Conservation (phyloP, 2,329 filamentous ascomycete species). For the Pestalotiopsis sp. region DNA sequence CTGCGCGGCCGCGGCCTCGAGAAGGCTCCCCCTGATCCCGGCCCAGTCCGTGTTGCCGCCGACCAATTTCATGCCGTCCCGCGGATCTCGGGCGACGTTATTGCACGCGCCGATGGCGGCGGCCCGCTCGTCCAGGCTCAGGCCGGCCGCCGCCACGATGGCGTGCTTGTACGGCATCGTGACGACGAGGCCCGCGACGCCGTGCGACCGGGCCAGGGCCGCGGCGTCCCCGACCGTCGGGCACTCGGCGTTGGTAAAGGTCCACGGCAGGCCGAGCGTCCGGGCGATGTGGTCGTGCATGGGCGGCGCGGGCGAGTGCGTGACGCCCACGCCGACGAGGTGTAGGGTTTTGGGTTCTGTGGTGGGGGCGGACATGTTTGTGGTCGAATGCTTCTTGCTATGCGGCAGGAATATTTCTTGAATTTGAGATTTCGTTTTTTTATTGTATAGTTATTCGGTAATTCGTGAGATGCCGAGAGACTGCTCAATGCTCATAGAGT, state of each 20-base stretch:
- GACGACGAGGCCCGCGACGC: constrained; percentile 2
- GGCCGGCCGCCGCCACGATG: neutral
- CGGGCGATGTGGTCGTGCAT: constrained; percentile 3
- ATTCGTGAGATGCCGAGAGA: too few species aligned
- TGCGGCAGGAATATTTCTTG: too few species aligned
- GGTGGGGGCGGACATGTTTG: too few species aligned
- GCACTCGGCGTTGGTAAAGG: constrained; percentile 5
- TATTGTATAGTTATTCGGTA: too few species aligned
- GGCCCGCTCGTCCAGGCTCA: neutral
- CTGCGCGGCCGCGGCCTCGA: neutral
- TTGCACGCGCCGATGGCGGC: constrained; percentile 4
- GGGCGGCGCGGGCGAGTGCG: constrained; percentile 2
- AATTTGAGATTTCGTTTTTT: too few species aligned
- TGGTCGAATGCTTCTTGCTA: too few species aligned
- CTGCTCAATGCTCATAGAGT: too few species aligned
- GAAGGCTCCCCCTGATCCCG: neutral
- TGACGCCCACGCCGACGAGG: constrained; percentile 3
- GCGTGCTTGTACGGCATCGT: constrained; percentile 8
- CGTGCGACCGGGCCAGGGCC: neutral
- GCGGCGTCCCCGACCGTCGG: neutral
- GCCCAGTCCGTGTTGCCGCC: constrained; percentile 5
- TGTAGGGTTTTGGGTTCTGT: neutral
- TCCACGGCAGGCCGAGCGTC: constrained; percentile 3
- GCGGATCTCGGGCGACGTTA: neutral
- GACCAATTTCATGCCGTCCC: neutral